A percentile compares a stretch with the other conserved stretches of the same genome.
These are phyloP conservation scores for Microcos paniculata DNA, from an alignment of 345 rosid genomes.

Conservation along the genomic window DNA sequence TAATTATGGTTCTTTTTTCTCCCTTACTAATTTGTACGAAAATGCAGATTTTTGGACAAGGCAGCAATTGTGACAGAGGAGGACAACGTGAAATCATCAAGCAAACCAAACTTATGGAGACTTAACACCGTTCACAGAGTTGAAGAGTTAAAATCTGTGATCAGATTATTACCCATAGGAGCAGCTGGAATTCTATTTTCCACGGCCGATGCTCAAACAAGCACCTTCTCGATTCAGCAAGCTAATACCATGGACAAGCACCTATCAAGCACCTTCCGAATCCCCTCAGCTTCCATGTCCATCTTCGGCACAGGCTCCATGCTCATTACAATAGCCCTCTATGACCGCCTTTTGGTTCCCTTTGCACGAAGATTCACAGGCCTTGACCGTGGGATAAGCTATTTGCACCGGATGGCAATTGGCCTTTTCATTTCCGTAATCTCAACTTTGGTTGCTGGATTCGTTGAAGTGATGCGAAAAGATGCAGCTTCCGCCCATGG, in stretches of 20 bases:
- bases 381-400: constrained; percentile 51
- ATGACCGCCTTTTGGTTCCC: constrained; percentile 56
- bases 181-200: constrained; percentile 48
- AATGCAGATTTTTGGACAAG: constrained; percentile 45
- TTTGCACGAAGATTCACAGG: constrained; percentile 41
- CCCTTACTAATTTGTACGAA: constrained; percentile 32
- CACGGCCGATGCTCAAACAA: constrained; percentile 44
- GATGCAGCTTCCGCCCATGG: constrained; percentile 31
- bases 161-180: constrained; percentile 57
- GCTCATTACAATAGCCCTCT: constrained; percentile 40
- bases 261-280: constrained; percentile 45
- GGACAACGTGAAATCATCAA: constrained; percentile 17
- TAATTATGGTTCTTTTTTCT: too few species aligned
- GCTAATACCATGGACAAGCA: constrained; percentile 61
- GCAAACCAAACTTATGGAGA: constrained; percentile 41
- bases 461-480: constrained; percentile 52
- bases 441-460: constrained; percentile 39
- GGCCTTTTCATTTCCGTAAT: constrained; percentile 41
- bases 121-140: constrained; percentile 56
- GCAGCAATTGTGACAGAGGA: constrained; percentile 44
- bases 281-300: constrained; percentile 57
- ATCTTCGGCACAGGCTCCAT: constrained; percentile 37
- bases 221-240: constrained; percentile 53
- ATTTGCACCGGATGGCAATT: constrained; percentile 55
- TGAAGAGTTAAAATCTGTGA: constrained; percentile 59